Conservation (phyloP, 176 grass and related monocot species). For the Phoenix dactylifera region DNA sequence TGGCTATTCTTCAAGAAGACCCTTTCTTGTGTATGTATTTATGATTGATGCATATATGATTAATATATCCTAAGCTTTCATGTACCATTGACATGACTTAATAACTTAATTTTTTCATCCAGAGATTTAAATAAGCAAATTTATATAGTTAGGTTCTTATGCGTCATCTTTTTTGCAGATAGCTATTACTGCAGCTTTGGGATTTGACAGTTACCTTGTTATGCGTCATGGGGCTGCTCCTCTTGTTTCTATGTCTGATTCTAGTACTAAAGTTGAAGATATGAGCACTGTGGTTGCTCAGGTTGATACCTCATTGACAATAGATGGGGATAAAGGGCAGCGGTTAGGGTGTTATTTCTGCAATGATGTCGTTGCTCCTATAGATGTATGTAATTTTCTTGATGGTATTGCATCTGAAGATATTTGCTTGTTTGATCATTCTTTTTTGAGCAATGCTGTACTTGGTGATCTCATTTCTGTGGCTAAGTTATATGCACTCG, state of each 20-base stretch:
- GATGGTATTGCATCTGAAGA: too few relatives aligned
- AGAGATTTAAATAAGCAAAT: too few relatives aligned
- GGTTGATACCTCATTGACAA: conserved; percentile 15
- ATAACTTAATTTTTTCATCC: too few relatives aligned
- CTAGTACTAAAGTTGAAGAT: conserved; percentile 26
- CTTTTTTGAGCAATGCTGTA: not conserved
- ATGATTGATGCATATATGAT: too few relatives aligned
- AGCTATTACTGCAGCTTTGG: conserved; percentile 83
- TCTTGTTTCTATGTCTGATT: not conserved
- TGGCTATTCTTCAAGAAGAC: too few relatives aligned
- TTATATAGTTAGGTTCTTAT: conserved; percentile 21
- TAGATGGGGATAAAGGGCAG: conserved; percentile 33
- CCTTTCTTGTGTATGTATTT: too few relatives aligned
- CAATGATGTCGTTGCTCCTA: conserved; percentile 82
- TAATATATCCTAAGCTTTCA: too few relatives aligned
- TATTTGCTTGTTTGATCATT: too few relatives aligned
- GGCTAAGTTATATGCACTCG: not conserved
- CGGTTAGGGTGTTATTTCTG: conserved; percentile 96
- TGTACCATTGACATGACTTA: too few relatives aligned
- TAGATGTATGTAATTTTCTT: conserved; percentile 55
- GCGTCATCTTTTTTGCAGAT: conserved; percentile 39
- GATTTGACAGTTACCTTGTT: conserved; percentile 93
- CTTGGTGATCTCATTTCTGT: conserved; percentile 6
- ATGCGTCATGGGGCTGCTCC: conserved; percentile 92
- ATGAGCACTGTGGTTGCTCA: conserved; percentile 18